Conservation (phyloP, 176 grass and related monocot species). For the Eragrostis nindensis region DNA sequence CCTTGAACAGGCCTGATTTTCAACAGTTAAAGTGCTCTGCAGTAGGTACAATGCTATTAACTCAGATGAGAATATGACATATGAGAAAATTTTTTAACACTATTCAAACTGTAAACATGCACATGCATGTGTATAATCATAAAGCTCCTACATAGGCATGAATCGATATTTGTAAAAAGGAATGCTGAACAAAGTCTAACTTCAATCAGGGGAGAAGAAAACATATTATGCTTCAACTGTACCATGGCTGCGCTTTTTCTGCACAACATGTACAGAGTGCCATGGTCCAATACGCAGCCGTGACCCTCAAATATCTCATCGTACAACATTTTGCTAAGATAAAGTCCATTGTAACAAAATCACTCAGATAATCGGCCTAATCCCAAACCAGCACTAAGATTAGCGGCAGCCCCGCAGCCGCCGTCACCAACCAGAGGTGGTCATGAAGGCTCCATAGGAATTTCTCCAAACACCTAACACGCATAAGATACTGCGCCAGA, state of each 20-base stretch:
- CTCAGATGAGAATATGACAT: slow-evolving; percentile 24
- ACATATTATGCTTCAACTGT: neutral
- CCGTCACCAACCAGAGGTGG: neutral
- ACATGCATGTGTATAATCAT: slow-evolving; percentile 15
- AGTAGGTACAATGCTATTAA: neutral
- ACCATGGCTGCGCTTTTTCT: neutral
- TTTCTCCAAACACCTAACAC: slow-evolving; percentile 44
- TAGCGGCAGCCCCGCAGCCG: neutral
- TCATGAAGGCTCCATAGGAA: neutral
- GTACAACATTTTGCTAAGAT: neutral
- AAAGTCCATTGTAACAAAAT: neutral
- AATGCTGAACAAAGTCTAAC: slow-evolving; percentile 20
- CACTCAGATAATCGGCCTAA: neutral
- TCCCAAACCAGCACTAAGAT: neutral
- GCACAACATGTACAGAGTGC: neutral
- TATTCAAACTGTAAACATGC: neutral
- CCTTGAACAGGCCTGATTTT: neutral
- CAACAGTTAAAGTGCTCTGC: neutral
- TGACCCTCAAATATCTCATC: neutral
- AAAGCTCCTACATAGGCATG: neutral
- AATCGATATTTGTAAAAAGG: neutral
- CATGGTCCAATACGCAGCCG: neutral
- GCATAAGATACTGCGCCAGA: neutral
- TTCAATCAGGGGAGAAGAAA: neutral
- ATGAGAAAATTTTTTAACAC: neutral